phyloP scores from a whole-genome alignment of 2,329 filamentous ascomycete species.

The Periglandula ipomoeae region DNA sequence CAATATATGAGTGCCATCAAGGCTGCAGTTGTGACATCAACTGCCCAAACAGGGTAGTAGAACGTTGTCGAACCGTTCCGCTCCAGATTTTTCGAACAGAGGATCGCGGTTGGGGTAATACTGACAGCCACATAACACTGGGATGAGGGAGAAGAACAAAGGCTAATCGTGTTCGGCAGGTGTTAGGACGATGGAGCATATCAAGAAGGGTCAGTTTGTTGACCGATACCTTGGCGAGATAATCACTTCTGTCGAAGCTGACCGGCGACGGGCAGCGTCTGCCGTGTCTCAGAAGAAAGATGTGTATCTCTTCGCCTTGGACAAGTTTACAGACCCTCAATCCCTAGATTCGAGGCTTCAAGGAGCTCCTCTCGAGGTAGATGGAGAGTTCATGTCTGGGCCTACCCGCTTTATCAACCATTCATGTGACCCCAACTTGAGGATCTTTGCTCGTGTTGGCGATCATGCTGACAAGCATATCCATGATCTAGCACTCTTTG shows the following conservation, averaged over 20 bases:
- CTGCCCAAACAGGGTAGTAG: conserved; percentile 70
- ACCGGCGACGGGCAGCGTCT: conserved; percentile 49
- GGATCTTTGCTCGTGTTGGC: conserved; percentile 70
- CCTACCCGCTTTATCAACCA: conserved; percentile 80
- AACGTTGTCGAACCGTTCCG: conserved; percentile 59
- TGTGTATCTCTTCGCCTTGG: conserved; percentile 70
- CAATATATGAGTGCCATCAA: conserved; percentile 74
- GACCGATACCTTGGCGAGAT: conserved; percentile 70
- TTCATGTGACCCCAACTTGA: conserved; percentile 68
- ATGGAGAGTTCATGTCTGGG: conserved; percentile 69
- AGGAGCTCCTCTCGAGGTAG: conserved; percentile 49
- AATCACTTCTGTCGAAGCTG: conserved; percentile 55
- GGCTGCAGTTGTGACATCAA: conserved; percentile 53
- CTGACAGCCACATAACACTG: background rate
- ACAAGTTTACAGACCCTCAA: conserved; percentile 61
- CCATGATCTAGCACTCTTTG: conserved; percentile 72
- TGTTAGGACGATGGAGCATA: conserved; percentile 53
- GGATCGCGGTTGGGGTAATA: conserved; percentile 65
- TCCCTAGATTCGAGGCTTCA: conserved; percentile 48
- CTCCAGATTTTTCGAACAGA: conserved; percentile 69
- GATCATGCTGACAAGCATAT: conserved; percentile 66
- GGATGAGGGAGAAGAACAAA: background rate
- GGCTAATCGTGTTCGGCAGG: conserved; percentile 28
- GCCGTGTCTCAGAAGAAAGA: conserved; percentile 55
- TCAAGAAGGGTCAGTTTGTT: conserved; percentile 67